A percentile compares a stretch with the other conserved stretches of the same genome.
Evolutionary conservation across 106 monocot genomes (phyloP).

Genomic region (Posidonia australis): DNA sequence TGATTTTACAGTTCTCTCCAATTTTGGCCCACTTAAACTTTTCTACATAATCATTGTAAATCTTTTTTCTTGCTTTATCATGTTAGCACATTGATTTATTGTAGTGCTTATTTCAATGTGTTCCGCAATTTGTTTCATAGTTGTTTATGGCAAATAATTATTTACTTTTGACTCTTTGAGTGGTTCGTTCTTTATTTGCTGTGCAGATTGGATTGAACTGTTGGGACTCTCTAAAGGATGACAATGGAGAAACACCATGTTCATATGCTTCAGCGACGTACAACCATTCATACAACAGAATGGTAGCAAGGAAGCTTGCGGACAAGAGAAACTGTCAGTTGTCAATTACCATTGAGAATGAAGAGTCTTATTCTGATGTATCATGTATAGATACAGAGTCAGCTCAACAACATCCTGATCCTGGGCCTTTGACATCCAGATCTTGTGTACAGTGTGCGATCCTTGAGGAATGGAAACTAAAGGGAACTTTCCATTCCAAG

Average conservation of each 20-base stretch:
- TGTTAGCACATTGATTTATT: no score
- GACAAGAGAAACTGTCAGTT: conserved; percentile 22
- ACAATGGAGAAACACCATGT: conserved; percentile 22
- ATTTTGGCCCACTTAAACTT: no score
- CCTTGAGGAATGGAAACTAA: conserved; percentile 4
- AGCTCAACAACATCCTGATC: not conserved
- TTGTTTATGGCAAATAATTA: not conserved
- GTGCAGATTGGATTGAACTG: conserved; percentile 26
- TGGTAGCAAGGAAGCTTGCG: conserved; percentile 31
- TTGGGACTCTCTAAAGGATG: conserved; percentile 25
- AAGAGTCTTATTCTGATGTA: not conserved
- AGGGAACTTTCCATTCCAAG: conserved; percentile 5
- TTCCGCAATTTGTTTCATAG: not conserved
- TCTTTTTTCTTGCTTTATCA: no score
- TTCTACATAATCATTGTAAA: no score
- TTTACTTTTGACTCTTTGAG: not conserved
- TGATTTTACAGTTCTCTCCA: not conserved
- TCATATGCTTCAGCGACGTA: conserved; percentile 24
- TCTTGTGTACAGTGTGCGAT: conserved; percentile 40
- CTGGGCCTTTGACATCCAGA: not conserved
- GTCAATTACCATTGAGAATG: conserved; percentile 17
- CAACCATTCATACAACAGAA: conserved; percentile 25
- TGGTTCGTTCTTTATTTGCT: not conserved
- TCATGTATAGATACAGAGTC: not conserved
- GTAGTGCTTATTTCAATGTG: no score